Conservation (phyloP, 192 early-diverging fungal genomes). For the Podila clonocystis region DNA sequence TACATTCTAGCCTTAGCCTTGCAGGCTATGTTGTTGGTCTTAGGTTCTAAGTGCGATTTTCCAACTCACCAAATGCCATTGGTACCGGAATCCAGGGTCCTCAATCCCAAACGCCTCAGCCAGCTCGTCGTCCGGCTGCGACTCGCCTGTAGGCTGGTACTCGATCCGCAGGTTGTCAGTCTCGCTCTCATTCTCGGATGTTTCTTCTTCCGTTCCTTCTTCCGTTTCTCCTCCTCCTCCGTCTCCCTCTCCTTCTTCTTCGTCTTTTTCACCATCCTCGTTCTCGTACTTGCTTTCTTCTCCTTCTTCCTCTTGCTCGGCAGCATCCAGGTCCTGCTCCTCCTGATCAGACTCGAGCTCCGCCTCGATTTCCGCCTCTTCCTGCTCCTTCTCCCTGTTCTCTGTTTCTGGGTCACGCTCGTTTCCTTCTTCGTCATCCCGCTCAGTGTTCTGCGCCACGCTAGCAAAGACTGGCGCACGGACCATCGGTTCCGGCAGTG, state of each 20-base stretch:
- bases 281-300: background rate
- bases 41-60: background rate
- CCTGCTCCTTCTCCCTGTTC: background rate
- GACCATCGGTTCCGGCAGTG: constrained; percentile 6
- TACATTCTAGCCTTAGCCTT: background rate
- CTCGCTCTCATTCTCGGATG: background rate
- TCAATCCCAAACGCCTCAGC: constrained; percentile 54
- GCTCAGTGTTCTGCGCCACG: background rate
- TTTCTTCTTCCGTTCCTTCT: background rate
- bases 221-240: background rate
- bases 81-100: constrained; percentile 80
- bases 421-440: background rate
- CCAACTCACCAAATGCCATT: constrained; percentile 82
- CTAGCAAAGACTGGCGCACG: background rate
- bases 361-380: constrained; percentile 1
- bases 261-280: background rate
- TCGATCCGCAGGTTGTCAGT: background rate
- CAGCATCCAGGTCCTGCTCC: background rate
- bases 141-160: constrained; percentile 21
- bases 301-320: background rate
- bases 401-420: background rate
- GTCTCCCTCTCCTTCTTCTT: too few relatives aligned
- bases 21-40: too few relatives aligned
- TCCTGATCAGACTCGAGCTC: background rate
- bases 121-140: constrained; percentile 19